Base-by-base conservation (phyloP, 1,284 basidiomycete genomes). In the Ganoderma resinaceum region DNA sequence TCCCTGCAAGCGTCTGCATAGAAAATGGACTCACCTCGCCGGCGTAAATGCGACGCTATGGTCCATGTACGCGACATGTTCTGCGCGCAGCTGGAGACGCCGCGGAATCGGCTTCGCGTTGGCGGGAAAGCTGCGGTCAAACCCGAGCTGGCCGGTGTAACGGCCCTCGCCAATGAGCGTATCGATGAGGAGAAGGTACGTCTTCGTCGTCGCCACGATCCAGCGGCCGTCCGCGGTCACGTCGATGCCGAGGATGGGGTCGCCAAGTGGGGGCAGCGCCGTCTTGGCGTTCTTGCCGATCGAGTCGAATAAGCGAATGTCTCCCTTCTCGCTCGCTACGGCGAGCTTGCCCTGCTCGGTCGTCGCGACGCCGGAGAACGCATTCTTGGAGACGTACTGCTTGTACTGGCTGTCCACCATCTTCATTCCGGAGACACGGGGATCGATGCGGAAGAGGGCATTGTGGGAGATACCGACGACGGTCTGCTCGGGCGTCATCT, bases 221-320 rank as follows among this genome's bases (percentile, higher is more conserved):
- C 93, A 99, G 65, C 96, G 91, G 43, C 98, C 98, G 79, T 96
- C 92, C 20, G 95, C 92, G 2, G 97, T 97, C 9, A 96, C 95
- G 80, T 99, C 98, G 61, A 99, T 88, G 38, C 97, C 97, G 62
- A 95, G 81, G 76, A 99, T 98, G 53, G 97, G 95, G 81, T 98
- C 96, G 35, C 98, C 97, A 35, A 99, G 86, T 40, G 96, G 95
- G 33, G 97, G 96, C 60, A 99, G 83, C n/a, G 96, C 96, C 26
- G 98, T 99, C 89, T 99, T 99, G 42, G 98, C 98, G 76, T 96
- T 99, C 88, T 99, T 99, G 60, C 98, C 98, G 73, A 99, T 95
- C 63, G 91, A 86, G 80, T 99, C 98, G 76, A 97, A 99, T 63
- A 99, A 83, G 59, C 97, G 88, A 72, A 99, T 94, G 79, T 99